Conservation (phyloP, 2,329 filamentous ascomycete genomes). For the Exophiala phaeomuriformis region DNA sequence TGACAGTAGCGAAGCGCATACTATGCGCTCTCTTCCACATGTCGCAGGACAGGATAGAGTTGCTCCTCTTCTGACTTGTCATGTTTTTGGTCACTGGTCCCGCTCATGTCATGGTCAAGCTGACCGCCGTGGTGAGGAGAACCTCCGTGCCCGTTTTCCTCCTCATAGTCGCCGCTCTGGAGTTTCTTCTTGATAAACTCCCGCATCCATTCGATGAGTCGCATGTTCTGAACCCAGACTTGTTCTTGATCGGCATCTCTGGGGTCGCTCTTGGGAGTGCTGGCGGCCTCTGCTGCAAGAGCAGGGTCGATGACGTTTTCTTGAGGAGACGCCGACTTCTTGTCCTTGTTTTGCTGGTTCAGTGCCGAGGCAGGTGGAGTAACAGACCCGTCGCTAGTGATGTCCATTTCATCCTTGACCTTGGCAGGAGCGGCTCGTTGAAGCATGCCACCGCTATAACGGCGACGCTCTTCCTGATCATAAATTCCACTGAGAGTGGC, state of each 20-base stretch:
- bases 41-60: constrained; percentile 26
- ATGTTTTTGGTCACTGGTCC: constrained; percentile 25
- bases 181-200: constrained; percentile 51
- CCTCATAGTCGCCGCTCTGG: constrained; percentile 45
- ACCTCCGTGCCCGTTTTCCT: constrained; percentile 22
- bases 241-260: constrained; percentile 32
- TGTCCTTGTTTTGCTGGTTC: constrained; percentile 21
- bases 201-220: constrained; percentile 55
- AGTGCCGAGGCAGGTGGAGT: constrained; percentile 25
- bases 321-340: constrained; percentile 18
- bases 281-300: constrained; percentile 18
- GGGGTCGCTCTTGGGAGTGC: constrained; percentile 27
- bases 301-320: constrained; percentile 27
- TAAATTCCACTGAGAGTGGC: constrained; percentile 55
- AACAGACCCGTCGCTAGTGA: constrained; percentile 25
- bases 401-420: constrained; percentile 35
- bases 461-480: constrained; percentile 53
- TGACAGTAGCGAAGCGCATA: not conserved
- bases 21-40: constrained; percentile 23
- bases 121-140: constrained; percentile 34
- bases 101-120: constrained; percentile 41
- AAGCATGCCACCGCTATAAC: constrained; percentile 55
- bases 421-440: constrained; percentile 46
- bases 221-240: constrained; percentile 57
- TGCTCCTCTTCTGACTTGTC: constrained; percentile 26